Evolutionary conservation across 2,329 filamentous ascomycete species (phyloP).

Genomic region (Pseudonectria buxi): DNA sequence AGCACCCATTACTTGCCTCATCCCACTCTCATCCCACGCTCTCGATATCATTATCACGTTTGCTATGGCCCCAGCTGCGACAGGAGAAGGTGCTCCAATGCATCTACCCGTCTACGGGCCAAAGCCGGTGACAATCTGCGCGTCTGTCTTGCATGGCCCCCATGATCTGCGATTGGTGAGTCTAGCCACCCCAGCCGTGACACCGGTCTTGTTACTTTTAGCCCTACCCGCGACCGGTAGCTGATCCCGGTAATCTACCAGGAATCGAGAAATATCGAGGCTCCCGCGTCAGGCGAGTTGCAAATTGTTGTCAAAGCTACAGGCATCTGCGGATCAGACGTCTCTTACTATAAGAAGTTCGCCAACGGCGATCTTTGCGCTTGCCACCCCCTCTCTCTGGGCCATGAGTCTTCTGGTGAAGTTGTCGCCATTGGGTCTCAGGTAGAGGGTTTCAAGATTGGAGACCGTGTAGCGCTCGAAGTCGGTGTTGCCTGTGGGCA

Average conservation of each 20-base stretch:
- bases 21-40: conserved; percentile 58
- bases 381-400: conserved; percentile 57
- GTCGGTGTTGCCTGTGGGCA: conserved; percentile 48
- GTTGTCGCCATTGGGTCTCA: conserved; percentile 49
- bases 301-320: conserved; percentile 60
- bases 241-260: conserved; percentile 21
- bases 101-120: conserved; percentile 34
- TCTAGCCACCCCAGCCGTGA: conserved; percentile 5
- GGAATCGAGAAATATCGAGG: conserved; percentile 45
- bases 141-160: conserved; percentile 52
- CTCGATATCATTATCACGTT: conserved; percentile 19
- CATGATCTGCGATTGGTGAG: conserved; percentile 51
- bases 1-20: conserved; percentile 19
- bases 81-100: conserved; percentile 36
- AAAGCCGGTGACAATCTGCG: conserved; percentile 40
- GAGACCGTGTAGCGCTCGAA: conserved; percentile 53
- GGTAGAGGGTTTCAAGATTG: conserved; percentile 45
- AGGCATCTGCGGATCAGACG: conserved; percentile 64
- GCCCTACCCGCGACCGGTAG: conserved; percentile 12
- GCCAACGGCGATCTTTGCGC: conserved; percentile 64
- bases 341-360: conserved; percentile 66
- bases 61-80: conserved; percentile 46
- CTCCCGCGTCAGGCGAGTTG: conserved; percentile 46
- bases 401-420: conserved; percentile 56
- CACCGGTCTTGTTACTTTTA: conserved; percentile 9